Percentiles rank a stretch among this genome's conserved stretches.
Conservation (phyloP, 768 basidiomycete genomes). For the Leucogyrophana mollusca region DNA sequence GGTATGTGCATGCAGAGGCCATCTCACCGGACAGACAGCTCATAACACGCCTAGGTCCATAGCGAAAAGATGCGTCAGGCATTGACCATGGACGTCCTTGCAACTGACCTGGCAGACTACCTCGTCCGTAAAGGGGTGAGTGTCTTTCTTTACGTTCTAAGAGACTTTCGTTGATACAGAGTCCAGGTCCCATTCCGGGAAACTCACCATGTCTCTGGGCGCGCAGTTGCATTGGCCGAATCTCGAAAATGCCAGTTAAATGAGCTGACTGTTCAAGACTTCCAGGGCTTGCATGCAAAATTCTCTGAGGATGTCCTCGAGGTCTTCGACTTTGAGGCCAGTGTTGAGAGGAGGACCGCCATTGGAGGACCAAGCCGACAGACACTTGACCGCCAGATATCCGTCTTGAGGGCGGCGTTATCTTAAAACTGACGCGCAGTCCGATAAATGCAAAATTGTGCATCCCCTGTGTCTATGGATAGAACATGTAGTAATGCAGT, state of each 20-base stretch:
- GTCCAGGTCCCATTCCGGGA: conserved; percentile 93
- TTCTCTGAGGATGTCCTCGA: conserved; percentile 80
- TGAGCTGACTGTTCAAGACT: conserved; percentile 78
- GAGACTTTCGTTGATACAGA: neutral
- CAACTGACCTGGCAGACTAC: conserved; percentile 98
- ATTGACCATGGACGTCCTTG: conserved; percentile 95
- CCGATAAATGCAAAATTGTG: neutral
- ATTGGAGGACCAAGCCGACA: conserved; percentile 88
- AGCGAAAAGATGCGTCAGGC: conserved; percentile 87
- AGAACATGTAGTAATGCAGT: too few relatives aligned
- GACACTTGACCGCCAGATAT: conserved; percentile 85
- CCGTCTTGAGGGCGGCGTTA: conserved; percentile 65
- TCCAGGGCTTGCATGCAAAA: conserved; percentile 66
- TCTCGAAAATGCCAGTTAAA: conserved; percentile 76
- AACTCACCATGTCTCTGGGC: conserved; percentile 97
- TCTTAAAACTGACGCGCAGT: conserved; percentile 20
- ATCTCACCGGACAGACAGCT: too few relatives aligned
- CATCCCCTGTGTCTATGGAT: too few relatives aligned
- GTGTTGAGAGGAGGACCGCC: conserved; percentile 87
- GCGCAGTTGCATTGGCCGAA: conserved; percentile 94
- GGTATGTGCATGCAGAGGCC: too few relatives aligned
- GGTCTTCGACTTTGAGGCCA: conserved; percentile 95
- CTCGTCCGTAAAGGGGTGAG: conserved; percentile 96
- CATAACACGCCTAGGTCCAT: conserved; percentile 61
- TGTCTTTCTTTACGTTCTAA: conserved; percentile 3